Evolutionary conservation across 257 asterid genomes (phyloP).

Genomic region (Forsythia viridissima): DNA sequence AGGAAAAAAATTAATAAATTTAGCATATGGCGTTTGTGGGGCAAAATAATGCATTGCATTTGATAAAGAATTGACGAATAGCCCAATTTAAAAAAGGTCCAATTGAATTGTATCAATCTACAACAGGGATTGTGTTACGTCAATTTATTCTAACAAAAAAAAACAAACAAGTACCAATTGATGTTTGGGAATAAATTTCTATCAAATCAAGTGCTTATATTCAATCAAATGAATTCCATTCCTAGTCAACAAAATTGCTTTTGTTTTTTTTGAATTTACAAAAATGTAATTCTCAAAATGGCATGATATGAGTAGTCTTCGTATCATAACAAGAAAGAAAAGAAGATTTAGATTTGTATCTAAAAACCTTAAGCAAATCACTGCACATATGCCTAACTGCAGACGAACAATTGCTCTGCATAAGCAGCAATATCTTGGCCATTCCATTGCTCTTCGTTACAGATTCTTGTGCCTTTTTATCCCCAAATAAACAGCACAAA

Average conservation of each 20-base stretch:
- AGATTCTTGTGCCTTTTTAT: conserved; percentile 55
- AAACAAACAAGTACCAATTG: background rate
- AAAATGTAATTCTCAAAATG: conserved; percentile 46
- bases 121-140: too few relatives aligned
- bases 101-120: too few relatives aligned
- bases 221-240: conserved; percentile 16
- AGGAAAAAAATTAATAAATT: too few relatives aligned
- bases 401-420: conserved; percentile 77
- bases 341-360: conserved; percentile 44
- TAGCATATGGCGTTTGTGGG: too few relatives aligned
- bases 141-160: too few relatives aligned
- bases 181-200: conserved; percentile 19
- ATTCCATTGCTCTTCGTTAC: conserved; percentile 59
- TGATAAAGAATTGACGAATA: too few relatives aligned
- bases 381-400: conserved; percentile 73
- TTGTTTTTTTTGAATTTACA: conserved; percentile 28
- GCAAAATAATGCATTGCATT: too few relatives aligned
- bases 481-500: conserved; percentile 66
- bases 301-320: conserved; percentile 84
- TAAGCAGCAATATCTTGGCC: conserved; percentile 64
- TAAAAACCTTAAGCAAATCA: conserved; percentile 65
- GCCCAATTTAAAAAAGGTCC: too few relatives aligned
- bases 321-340: conserved; percentile 70
- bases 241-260: conserved; percentile 48
- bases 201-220: conserved; percentile 29